A percentile compares a stretch with the other conserved stretches of the same genome.
Conservation (phyloP, 225 moss, liverwort and hornwort species). For the Polytrichum formosum region DNA sequence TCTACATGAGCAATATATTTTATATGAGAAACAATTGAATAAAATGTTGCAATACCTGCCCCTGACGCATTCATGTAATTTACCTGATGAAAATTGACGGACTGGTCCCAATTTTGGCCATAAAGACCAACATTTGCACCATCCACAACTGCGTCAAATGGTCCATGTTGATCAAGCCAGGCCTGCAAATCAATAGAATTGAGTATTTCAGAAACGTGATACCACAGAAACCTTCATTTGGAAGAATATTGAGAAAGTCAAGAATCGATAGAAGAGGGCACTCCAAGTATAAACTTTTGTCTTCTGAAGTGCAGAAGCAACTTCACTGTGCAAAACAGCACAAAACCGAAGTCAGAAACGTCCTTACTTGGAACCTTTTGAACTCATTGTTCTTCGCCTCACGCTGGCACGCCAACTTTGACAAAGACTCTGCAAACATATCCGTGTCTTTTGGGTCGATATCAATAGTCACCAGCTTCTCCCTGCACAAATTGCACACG, state of each 20-base stretch:
- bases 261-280: no score
- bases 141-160: conserved; percentile 85
- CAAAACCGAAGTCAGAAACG: neutral
- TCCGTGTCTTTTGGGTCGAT: conserved; percentile 88
- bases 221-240: no score
- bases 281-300: no score
- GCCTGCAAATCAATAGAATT: conserved; percentile 35
- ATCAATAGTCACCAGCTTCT: conserved; percentile 81
- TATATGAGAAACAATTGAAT: no score
- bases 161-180: conserved; percentile 81
- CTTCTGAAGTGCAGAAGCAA: no score
- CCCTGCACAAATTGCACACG: conserved; percentile 65
- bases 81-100: conserved; percentile 90
- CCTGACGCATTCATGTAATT: no score
- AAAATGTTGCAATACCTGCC: no score
- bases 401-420: conserved; percentile 67
- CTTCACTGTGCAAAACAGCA: no score
- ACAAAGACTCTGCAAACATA: conserved; percentile 74
- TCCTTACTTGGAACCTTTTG: conserved; percentile 74
- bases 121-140: conserved; percentile 92
- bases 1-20: no score
- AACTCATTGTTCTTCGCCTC: conserved; percentile 80
- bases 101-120: conserved; percentile 75
- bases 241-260: no score
- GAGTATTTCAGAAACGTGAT: no score